Base-by-base conservation (phyloP, 2,329 filamentous ascomycete species). In the Trichoderma sp. region DNA sequence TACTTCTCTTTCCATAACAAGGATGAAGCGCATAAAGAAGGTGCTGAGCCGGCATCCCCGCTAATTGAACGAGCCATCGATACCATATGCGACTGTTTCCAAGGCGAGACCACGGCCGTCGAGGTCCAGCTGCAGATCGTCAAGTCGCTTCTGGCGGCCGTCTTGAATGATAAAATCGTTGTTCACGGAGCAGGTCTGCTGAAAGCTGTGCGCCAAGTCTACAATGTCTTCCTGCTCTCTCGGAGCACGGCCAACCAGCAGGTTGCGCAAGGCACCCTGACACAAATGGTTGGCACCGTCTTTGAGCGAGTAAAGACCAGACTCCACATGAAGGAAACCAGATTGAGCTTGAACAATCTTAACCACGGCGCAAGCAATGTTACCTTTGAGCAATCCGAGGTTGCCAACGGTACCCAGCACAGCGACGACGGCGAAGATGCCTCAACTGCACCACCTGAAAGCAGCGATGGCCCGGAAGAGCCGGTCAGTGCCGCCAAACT, bases 51-150 rank as follows among this genome's bases (percentile, higher is more conserved):
- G 62, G 81, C 83, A 76, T 88, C 93, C 4, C 95, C 96, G 18
- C 88, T 99, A 79, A 99, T 99, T 82, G 97, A 99, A 85, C 91
- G 96, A 78, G 97, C 97, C 76, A 99, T 99, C 81, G 97, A 99
- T 85, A 98, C 97, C 45, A 99, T 99, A 87, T 99, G 97, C 88
- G 96, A 98, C 83, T 99, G 97, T 84, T 99, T 99, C 83, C 95
- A 98, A 83, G 96, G 97, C 82, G 97, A 99, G 86, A 94, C 94
- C 1, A 99, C 97, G 0, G 92, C 95, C 4, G 90, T 93, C 71
- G 96, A 98, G 83, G 93, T 98, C 65, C 97, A 99, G 84, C 91
- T 98, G 80, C 97, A 99, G 85, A 99, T 99, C 80, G 95, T 99
- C 83, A 98, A 99, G 86, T 98, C 97, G 2, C 88, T 99, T 76